Percentiles rank a stretch among this genome's conserved stretches.
phyloP scores from a whole-genome alignment of 1,284 basidiomycete species.

The Trichosporon sp. region DNA sequence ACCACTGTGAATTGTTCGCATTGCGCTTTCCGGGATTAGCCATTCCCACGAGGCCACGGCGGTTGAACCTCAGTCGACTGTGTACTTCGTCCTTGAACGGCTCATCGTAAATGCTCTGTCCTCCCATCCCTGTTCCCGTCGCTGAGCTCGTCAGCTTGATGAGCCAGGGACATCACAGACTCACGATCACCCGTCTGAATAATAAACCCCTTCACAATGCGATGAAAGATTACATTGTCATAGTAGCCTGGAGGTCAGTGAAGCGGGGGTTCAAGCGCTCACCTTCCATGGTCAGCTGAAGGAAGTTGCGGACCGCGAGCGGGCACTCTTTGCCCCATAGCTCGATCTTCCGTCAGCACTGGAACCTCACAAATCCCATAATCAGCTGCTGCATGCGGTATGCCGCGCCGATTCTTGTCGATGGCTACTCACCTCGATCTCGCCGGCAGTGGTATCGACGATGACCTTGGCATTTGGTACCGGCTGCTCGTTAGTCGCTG shows the following conservation, averaged over 20 bases:
- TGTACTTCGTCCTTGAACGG: conserved; percentile 93
- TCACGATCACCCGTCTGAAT: conserved; percentile 85
- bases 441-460: conserved; percentile 82
- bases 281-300: conserved; percentile 87
- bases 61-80: conserved; percentile 62
- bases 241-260: conserved; percentile 69
- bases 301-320: conserved; percentile 86
- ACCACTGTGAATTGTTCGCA: conserved; percentile 83
- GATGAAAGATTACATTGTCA: conserved; percentile 88
- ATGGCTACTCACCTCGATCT: conserved; percentile 60
- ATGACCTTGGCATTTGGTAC: conserved; percentile 79
- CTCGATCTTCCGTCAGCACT: conserved; percentile 58
- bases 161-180: neutral
- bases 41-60: conserved; percentile 85
- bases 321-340: conserved; percentile 95
- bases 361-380: too few species aligned
- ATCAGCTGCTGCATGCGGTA: neutral
- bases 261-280: conserved; percentile 30
- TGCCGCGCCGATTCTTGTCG: too few species aligned
- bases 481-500: conserved; percentile 28
- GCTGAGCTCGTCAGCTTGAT: conserved; percentile 26
- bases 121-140: conserved; percentile 83
- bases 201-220: conserved; percentile 74
- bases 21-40: conserved; percentile 82
- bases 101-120: conserved; percentile 87